Base-by-base conservation (phyloP, 495 filamentous ascomycete genomes). In the Polyplosphaeria fusca region DNA sequence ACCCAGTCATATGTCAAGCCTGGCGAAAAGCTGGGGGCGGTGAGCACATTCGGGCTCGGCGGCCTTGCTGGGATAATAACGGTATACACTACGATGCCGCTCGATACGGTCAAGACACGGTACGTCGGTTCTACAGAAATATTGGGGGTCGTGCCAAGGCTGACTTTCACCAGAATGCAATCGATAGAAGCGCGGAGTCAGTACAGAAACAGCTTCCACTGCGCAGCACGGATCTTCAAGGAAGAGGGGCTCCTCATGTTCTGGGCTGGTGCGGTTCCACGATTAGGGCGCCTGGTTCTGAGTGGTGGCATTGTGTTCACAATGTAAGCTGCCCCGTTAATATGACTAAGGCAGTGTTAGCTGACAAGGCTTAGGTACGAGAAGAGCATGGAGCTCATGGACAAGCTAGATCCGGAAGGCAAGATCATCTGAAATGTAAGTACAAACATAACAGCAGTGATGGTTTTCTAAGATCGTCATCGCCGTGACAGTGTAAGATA, bases 291-390 rank as follows among this genome's bases (percentile, higher is more conserved):
- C 52, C 69, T 98, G 58, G 87, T 96, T 56, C 58, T 76, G 75
- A 95, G 90, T 67, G 93, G 93, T 46, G 93, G 93, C 18, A 95
- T 98, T 67, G 94, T 98, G 47, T 98, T 98, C 68, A 91, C 94
- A 3, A 95, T 97, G 91, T 86, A 68, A 55, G 80, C 75, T 5
- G 9, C 20, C 9, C 7, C 18, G 9, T 5, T 5, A 18, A 5
- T 42, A 11, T 20, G 19, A 18, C 7, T 1, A 5, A 35, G 26
- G 9, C 22, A 55, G 43, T 39, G 11, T 5, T 20, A 7, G 20
- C 19, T 42, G 20, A 20, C 19, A 12, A 19, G 39, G 39, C 18
- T 42, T 55, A 85, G 82, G 82, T 97, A 98, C 70, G 93, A 98
- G 75, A 97, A 97, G 78, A 86, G 86, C 37, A 96, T 98, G 74